phyloP scores from a whole-genome alignment of 305 asterid genomes.

The Plantago coronopus region DNA sequence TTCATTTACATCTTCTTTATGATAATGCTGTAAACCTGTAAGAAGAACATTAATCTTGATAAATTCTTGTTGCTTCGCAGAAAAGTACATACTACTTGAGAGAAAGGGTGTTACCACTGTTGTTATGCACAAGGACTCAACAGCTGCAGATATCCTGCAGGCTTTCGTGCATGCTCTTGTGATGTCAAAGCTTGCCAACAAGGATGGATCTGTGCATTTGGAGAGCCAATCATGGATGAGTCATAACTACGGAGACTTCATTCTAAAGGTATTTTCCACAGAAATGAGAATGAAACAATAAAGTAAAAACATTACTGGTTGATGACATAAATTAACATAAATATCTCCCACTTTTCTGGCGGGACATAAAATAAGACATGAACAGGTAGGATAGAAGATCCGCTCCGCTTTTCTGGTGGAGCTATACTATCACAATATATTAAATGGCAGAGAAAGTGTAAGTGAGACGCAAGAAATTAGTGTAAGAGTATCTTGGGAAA shows the following conservation, averaged over 20 bases:
- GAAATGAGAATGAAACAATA: not conserved
- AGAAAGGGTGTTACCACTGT: conserved; percentile 41
- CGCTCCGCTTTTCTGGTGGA: too few species aligned
- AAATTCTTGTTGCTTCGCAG: conserved; percentile 34
- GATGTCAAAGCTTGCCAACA: conserved; percentile 42
- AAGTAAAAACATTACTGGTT: too few species aligned
- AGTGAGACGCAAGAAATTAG: too few species aligned
- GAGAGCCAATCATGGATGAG: conserved; percentile 84
- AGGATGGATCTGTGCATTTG: conserved; percentile 38
- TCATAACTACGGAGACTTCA: conserved; percentile 51
- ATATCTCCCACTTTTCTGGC: too few species aligned
- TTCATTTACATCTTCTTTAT: conserved; percentile 19
- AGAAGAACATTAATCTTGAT: conserved; percentile 16
- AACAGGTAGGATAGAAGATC: too few species aligned
- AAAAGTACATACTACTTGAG: conserved; percentile 55
- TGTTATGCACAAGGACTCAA: conserved; percentile 73
- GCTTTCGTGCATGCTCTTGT: conserved; percentile 79
- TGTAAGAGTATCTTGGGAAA: too few species aligned
- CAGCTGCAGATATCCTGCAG: conserved; percentile 61
- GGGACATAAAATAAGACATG: too few species aligned
- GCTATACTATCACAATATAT: too few species aligned
- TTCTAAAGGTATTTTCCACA: conserved; percentile 45
- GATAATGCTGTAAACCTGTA: conserved; percentile 20
- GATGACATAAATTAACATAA: too few species aligned
- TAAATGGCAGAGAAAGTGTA: too few species aligned